Percentiles rank a stretch among this genome's conserved stretches.
Conservation (phyloP, 2,329 filamentous ascomycete species). For the Botryotinia convoluta region DNA sequence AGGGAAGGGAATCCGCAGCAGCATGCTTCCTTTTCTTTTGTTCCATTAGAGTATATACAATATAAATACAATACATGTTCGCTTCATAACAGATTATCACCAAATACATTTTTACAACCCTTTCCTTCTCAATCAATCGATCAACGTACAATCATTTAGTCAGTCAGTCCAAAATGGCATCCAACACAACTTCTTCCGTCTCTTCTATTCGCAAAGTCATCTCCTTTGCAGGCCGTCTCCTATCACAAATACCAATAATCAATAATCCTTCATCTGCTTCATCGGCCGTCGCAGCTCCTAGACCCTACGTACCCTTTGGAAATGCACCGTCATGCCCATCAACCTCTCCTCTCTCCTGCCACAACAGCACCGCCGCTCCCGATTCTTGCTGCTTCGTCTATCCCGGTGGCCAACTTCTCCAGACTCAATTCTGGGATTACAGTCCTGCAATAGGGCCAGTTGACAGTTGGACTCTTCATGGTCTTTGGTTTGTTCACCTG, state of each 20-base stretch:
- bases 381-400: constrained; percentile 75
- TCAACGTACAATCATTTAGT: background rate
- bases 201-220: constrained; percentile 32
- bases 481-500: constrained; percentile 48
- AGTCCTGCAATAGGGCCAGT: constrained; percentile 59
- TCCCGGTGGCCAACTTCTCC: constrained; percentile 68
- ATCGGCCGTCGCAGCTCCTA: background rate
- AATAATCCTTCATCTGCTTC: constrained; percentile 18
- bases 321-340: constrained; percentile 33
- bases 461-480: constrained; percentile 73
- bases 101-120: no score
- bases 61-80: background rate
- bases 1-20: background rate
- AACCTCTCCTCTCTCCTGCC: constrained; percentile 53
- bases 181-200: constrained; percentile 13
- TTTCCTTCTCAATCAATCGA: background rate
- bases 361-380: constrained; percentile 57
- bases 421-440: constrained; percentile 78
- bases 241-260: constrained; percentile 31
- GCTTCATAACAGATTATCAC: background rate
- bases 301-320: constrained; percentile 20
- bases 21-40: background rate
- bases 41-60: background rate
- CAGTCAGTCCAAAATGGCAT: constrained; percentile 3
- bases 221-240: constrained; percentile 28